phyloP scores from a whole-genome alignment of 176 grass and related monocot genomes.

The Rhipidocladum racemiflorum region DNA sequence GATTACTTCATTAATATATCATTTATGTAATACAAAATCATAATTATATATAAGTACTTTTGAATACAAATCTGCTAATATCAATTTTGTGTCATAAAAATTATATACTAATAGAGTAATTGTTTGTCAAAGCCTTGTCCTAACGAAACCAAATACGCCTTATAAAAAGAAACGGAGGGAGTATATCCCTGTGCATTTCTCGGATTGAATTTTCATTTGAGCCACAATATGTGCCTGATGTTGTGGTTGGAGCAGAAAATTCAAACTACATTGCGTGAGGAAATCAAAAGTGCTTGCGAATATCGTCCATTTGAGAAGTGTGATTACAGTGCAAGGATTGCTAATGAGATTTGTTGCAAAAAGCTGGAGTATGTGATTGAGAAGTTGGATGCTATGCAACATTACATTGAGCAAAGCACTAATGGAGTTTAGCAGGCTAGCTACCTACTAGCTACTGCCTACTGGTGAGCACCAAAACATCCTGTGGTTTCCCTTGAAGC shows the following conservation, averaged over 20 bases:
- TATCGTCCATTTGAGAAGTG: slow-evolving; percentile 94
- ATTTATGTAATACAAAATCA: no score
- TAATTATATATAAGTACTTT: no score
- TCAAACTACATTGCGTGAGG: slow-evolving; percentile 76
- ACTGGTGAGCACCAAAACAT: slow-evolving; percentile 4
- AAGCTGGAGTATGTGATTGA: slow-evolving; percentile 79
- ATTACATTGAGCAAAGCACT: slow-evolving; percentile 51
- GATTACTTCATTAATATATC: no score
- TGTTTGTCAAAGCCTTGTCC: no score
- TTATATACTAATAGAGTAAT: no score
- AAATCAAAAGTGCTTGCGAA: slow-evolving; percentile 85
- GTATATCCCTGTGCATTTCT: background rate
- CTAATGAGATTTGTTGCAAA: slow-evolving; percentile 87
- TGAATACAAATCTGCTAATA: no score
- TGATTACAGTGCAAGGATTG: slow-evolving; percentile 78
- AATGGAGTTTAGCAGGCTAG: slow-evolving; percentile 2
- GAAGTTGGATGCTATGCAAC: slow-evolving; percentile 73
- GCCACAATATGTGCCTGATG: background rate
- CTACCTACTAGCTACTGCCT: background rate
- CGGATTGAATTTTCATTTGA: background rate
- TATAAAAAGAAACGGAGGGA: no score
- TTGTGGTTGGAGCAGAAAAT: slow-evolving; percentile 63
- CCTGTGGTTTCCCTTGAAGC: background rate
- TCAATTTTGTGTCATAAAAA: no score
- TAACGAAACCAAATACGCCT: no score